Base-by-base conservation (phyloP, 2,329 filamentous ascomycete genomes). In the Calonectria pseudoreteaudii region DNA sequence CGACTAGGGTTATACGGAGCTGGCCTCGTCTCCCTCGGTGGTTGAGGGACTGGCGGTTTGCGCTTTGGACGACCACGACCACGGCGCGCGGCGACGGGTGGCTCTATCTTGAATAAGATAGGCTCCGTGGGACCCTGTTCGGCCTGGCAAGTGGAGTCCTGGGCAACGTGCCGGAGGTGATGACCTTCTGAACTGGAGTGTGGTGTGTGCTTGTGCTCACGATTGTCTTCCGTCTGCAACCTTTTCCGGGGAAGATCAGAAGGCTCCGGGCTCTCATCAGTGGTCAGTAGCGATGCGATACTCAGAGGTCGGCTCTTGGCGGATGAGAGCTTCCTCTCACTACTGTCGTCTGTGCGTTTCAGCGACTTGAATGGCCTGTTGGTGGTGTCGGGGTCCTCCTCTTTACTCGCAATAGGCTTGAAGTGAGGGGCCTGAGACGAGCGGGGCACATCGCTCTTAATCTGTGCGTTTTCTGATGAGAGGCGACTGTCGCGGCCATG, bases 51-150 rank as follows among this genome's bases (percentile, higher is more conserved):
- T 11, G 60, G 66, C 38, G 66, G 60, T 26, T 62, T 62, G 56
- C 72, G 78, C 34, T 49, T 80, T 44, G 73, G 65, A 23, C 73
- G 77, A 9, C 52, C 66, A 23, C 72, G 76, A 26, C 56, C 56
- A 13, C 76, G 78, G 65, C 65, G 28, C 30, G 53, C 28, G 10
- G 56, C 36, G 8, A 62, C 38, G 23, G 56, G 34, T 18, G 56
- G 56, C 34, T 60, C 56, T 26, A 60, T 60, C 34, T 60, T 62
- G 56, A 62, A 62, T 8, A 62, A 16, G 16, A 62, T 62, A 14
- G 56, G 56, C 34, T 62, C 56, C 56, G 41, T 62, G 23, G 34
- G n/a, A 14, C 8, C 56, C 16, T 36, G 56, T 26, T 62, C 56
- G 56, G 56, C n/a, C 56, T 41, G 56, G 23, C 56, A 36, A 4